Conservation (phyloP, 495 filamentous ascomycete genomes). For the Elaphomyces granulatus region DNA sequence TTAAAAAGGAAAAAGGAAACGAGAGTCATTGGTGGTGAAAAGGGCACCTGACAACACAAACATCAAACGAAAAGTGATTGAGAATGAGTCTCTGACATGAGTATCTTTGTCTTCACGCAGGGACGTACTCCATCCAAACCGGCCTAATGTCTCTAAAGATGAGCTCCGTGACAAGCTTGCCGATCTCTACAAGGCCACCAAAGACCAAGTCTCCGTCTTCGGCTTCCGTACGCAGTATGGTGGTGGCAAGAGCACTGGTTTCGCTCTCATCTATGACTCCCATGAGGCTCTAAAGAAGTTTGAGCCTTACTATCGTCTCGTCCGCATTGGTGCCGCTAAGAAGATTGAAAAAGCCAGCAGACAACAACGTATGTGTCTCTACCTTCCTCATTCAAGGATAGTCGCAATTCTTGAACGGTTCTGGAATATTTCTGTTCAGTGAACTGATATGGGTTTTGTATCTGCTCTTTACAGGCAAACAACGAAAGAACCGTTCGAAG, state of each 20-base stretch:
- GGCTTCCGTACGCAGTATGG: constrained; percentile 97
- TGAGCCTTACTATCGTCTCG: constrained; percentile 93
- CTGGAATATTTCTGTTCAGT: not conserved
- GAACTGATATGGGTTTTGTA: not conserved
- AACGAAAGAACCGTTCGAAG: constrained; percentile 99
- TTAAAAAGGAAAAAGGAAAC: no score
- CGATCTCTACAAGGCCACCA: constrained; percentile 91
- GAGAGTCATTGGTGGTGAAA: no score
- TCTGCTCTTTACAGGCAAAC: constrained; percentile 63
- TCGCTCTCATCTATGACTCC: constrained; percentile 97
- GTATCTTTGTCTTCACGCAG: constrained; percentile 31
- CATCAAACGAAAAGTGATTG: no score
- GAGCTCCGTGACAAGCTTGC: constrained; percentile 91
- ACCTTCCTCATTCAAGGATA: constrained; percentile 1
- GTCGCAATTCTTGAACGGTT: no score
- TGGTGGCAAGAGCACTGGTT: constrained; percentile 98
- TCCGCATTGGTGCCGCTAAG: constrained; percentile 73
- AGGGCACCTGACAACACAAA: no score
- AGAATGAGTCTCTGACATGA: not conserved
- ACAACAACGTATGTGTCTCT: constrained; percentile 83
- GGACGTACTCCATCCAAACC: constrained; percentile 98
- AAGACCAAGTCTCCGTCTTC: constrained; percentile 94
- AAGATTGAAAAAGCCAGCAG: constrained; percentile 94
- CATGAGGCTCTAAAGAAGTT: constrained; percentile 98
- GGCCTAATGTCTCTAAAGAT: constrained; percentile 96